Conservation (phyloP, 2,329 filamentous ascomycete species). For the Aspergillus caelatus region DNA sequence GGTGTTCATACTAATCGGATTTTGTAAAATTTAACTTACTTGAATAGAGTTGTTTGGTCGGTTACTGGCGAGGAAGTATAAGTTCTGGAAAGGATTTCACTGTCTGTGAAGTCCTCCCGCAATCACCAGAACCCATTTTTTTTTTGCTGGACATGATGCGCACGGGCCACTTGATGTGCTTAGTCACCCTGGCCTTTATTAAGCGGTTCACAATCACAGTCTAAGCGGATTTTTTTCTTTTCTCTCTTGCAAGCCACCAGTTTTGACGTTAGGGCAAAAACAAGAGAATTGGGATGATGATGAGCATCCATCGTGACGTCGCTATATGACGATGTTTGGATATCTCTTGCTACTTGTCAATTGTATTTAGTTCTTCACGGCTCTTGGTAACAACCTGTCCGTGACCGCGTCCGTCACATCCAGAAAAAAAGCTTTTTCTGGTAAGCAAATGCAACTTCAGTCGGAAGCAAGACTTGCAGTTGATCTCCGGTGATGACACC, state of each 20-base stretch:
- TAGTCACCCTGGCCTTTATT: slow-evolving; percentile 19
- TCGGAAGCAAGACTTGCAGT: slow-evolving; percentile 19
- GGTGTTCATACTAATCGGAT: slow-evolving; percentile 13
- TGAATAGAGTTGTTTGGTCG: slow-evolving; percentile 17
- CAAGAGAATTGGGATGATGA: slow-evolving; percentile 17
- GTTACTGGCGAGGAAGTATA: background rate
- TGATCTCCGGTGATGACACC: slow-evolving; percentile 50
- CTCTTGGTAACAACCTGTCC: slow-evolving; percentile 5
- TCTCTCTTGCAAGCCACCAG: slow-evolving; percentile 16
- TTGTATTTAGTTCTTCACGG: slow-evolving; percentile 15
- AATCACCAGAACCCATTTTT: slow-evolving; percentile 3
- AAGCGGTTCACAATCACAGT: slow-evolving; percentile 13
- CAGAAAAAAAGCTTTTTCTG: slow-evolving; percentile 24
- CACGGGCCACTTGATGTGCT: slow-evolving; percentile 20
- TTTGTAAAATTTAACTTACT: slow-evolving; percentile 26
- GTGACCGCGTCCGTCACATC: slow-evolving; percentile 11
- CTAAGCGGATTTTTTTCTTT: slow-evolving; percentile 14
- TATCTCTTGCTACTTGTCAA: slow-evolving; percentile 13
- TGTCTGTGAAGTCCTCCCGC: background rate
- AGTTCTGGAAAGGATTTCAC: background rate
- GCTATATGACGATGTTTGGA: slow-evolving; percentile 20
- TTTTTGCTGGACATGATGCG: slow-evolving; percentile 15
- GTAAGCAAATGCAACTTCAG: slow-evolving; percentile 22
- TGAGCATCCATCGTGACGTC: slow-evolving; percentile 14
- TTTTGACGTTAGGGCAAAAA: slow-evolving; percentile 1